Conservation (phyloP, 2,329 filamentous ascomycete species). For the Capronia americana region DNA sequence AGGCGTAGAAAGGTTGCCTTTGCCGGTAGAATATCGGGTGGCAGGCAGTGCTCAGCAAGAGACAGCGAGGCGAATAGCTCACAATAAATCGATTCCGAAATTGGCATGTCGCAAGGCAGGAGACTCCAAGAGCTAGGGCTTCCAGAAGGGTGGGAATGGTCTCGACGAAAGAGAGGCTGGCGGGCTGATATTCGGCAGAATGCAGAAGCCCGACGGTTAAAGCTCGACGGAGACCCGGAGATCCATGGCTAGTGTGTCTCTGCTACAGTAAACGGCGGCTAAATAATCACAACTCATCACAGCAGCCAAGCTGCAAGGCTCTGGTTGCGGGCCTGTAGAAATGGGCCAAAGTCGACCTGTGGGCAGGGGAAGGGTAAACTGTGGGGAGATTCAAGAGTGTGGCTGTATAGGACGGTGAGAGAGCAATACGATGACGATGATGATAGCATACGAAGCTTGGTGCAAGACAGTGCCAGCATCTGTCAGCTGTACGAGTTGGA, state of each 20-base stretch:
- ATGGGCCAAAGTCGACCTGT: background rate
- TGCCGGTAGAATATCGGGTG: constrained; percentile 18
- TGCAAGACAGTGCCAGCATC: background rate
- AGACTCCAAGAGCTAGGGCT: background rate
- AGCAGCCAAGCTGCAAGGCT: constrained; percentile 5
- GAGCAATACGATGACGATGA: background rate
- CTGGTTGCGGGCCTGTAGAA: background rate
- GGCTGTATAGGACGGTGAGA: background rate
- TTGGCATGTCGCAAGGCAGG: background rate
- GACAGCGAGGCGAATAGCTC: constrained; percentile 5
- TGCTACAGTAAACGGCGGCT: constrained; percentile 18
- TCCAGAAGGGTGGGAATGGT: constrained; percentile 12
- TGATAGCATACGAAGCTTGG: background rate
- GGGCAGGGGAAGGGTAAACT: constrained; percentile 1
- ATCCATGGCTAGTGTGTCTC: background rate
- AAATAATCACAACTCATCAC: constrained; percentile 8
- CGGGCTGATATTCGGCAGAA: constrained; percentile 24
- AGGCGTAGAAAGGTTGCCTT: background rate
- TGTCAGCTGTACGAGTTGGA: background rate
- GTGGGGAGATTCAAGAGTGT: background rate
- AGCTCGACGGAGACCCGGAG: constrained; percentile 5
- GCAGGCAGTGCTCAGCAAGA: background rate
- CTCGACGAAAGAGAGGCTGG: background rate
- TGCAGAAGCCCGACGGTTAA: constrained; percentile 19
- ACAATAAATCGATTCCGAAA: background rate